Conservation (phyloP, 2,329 filamentous ascomycete species). For the Cercospora sesami region DNA sequence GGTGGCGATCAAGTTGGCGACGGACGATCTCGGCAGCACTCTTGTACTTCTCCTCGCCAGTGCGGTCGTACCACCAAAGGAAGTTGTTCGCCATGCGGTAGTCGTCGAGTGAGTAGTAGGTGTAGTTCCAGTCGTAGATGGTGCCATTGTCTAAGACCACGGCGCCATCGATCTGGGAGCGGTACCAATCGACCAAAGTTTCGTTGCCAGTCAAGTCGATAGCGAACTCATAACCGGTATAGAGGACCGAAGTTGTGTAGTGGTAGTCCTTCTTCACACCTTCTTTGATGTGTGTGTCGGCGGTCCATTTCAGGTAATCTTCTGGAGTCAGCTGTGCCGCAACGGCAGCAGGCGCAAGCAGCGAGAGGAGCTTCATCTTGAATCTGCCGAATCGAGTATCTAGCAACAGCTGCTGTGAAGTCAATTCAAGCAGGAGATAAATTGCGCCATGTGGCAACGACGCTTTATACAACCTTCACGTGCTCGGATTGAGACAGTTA, state of each 20-base stretch:
- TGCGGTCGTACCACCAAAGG: slow-evolving; percentile 30
- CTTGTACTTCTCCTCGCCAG: slow-evolving; percentile 28
- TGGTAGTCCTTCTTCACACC: slow-evolving; percentile 23
- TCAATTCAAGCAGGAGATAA: neutral
- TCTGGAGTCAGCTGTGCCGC: slow-evolving; percentile 18
- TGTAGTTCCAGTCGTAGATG: slow-evolving; percentile 49
- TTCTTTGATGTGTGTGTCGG: slow-evolving; percentile 22
- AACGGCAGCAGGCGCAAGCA: slow-evolving; percentile 4
- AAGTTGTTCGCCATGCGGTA: slow-evolving; percentile 36
- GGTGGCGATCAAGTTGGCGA: slow-evolving; percentile 34
- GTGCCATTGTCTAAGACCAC: slow-evolving; percentile 53
- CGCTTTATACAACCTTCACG: neutral
- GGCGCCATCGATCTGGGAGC: slow-evolving; percentile 40
- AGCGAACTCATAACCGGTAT: slow-evolving; percentile 24
- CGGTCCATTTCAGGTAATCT: slow-evolving; percentile 22
- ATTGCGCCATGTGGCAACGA: slow-evolving; percentile 1
- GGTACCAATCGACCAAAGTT: slow-evolving; percentile 26
- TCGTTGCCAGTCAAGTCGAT: slow-evolving; percentile 22
- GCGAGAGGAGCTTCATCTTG: slow-evolving; percentile 15
- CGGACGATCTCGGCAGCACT: slow-evolving; percentile 28
- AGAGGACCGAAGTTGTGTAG: slow-evolving; percentile 25
- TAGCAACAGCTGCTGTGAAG: neutral
- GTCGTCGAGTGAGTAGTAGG: slow-evolving; percentile 48
- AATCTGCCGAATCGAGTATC: neutral
- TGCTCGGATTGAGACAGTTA: neutral